phyloP scores from a whole-genome alignment of 2,329 filamentous ascomycete species.

The Furcasterigmium sp. region DNA sequence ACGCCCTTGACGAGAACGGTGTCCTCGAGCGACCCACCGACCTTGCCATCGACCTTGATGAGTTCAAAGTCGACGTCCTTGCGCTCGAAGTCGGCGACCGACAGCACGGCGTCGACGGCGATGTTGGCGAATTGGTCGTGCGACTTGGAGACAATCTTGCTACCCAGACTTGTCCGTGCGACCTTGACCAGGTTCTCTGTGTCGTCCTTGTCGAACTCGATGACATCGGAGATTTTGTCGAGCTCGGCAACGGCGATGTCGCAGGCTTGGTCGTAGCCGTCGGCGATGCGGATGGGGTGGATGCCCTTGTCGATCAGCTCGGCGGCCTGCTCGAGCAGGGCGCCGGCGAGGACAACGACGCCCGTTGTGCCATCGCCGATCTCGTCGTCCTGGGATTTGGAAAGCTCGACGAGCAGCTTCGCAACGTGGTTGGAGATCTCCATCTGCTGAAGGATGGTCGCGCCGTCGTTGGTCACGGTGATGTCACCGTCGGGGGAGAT shows the following conservation, averaged over 20 bases:
- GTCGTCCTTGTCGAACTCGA: slow-evolving; percentile 76
- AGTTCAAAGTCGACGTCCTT: slow-evolving; percentile 98
- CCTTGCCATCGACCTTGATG: slow-evolving; percentile 99
- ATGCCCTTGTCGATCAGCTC: slow-evolving; percentile 99
- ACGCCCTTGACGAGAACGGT: slow-evolving; percentile 94
- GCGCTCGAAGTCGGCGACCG: slow-evolving; percentile 89
- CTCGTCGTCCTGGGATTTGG: slow-evolving; percentile 97
- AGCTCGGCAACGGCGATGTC: slow-evolving; percentile 92
- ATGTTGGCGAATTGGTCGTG: slow-evolving; percentile 98
- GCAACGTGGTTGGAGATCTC: slow-evolving; percentile 98
- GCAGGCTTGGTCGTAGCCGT: slow-evolving; percentile 96
- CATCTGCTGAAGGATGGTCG: slow-evolving; percentile 97
- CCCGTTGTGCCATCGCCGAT: slow-evolving; percentile 98
- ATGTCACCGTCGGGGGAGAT: slow-evolving; percentile 99
- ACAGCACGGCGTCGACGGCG: slow-evolving; percentile 92
- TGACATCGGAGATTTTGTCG: slow-evolving; percentile 86
- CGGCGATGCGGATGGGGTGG: slow-evolving; percentile 96
- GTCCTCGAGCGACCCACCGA: slow-evolving; percentile 89
- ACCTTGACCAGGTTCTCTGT: slow-evolving; percentile 89
- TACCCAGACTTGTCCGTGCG: slow-evolving; percentile 90
- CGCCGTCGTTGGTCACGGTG: slow-evolving; percentile 97
- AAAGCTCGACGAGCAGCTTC: slow-evolving; percentile 92
- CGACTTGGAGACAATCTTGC: slow-evolving; percentile 98
- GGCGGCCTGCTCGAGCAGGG: slow-evolving; percentile 90
- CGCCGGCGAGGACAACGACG: slow-evolving; percentile 92